These are phyloP conservation scores for Prunus mongolica DNA, from an alignment of 306 rosid species.

Conservation along the genomic window DNA sequence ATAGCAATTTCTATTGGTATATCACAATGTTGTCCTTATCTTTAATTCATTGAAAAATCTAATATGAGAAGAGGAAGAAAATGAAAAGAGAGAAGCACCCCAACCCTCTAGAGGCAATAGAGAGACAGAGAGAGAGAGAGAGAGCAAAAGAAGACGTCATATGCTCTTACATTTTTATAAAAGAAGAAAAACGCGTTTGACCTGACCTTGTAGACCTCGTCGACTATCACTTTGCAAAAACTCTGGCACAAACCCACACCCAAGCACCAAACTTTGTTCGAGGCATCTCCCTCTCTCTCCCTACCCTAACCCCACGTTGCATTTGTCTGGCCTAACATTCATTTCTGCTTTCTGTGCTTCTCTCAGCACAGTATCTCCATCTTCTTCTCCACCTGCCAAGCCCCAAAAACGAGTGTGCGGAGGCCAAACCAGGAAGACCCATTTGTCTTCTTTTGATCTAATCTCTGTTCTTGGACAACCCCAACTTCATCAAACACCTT, in stretches of 20 bases:
- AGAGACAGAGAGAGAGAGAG: too few species aligned
- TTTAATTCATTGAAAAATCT: neutral
- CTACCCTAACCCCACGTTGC: neutral
- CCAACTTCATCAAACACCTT: neutral
- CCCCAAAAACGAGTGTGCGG: neutral
- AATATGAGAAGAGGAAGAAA: too few species aligned
- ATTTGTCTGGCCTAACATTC: neutral
- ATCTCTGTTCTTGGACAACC: neutral
- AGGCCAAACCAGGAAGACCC: neutral
- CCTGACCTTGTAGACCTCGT: slow-evolving; percentile 30
- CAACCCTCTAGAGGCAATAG: too few species aligned
- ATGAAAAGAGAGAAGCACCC: too few species aligned
- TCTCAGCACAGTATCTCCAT: neutral
- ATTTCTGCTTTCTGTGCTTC: neutral
- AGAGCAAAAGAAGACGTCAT: neutral
- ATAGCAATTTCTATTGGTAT: neutral
- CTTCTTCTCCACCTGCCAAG: slow-evolving; percentile 25
- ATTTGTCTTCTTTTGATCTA: slow-evolving; percentile 9
- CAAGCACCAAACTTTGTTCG: neutral
- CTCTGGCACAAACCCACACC: neutral
- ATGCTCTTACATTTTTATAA: neutral
- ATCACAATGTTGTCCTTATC: too few species aligned
- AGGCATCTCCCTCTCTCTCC: neutral
- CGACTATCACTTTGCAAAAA: neutral
- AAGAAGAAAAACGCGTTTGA: slow-evolving; percentile 40